These are phyloP conservation scores for Tylopilus subfusipes DNA, from an alignment of 768 basidiomycete genomes.

Conservation along the genomic window DNA sequence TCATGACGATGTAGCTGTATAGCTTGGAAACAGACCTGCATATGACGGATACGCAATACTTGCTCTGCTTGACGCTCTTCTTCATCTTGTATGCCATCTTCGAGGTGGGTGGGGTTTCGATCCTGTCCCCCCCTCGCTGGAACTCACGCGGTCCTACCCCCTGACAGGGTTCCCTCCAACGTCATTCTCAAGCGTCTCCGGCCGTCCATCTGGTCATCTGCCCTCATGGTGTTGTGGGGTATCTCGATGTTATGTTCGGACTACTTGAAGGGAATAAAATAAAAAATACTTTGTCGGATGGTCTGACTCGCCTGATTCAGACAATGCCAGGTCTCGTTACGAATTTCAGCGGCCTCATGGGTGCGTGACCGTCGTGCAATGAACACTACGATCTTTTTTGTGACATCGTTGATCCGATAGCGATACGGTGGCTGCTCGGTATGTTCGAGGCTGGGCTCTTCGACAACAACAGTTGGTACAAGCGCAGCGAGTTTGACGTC, in stretches of 20 bases:
- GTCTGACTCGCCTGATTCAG: constrained; percentile 34
- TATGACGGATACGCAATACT: constrained; percentile 63
- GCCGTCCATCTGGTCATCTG: constrained; percentile 74
- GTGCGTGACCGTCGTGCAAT: constrained; percentile 34
- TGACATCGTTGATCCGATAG: constrained; percentile 30
- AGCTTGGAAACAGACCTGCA: constrained; percentile 54
- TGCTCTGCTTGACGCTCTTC: constrained; percentile 58
- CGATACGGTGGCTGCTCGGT: constrained; percentile 69
- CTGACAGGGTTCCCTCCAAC: constrained; percentile 61
- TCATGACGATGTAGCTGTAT: constrained; percentile 50
- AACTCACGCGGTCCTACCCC: not conserved
- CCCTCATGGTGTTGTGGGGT: constrained; percentile 73
- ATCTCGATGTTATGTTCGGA: constrained; percentile 57
- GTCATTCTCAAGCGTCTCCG: constrained; percentile 68
- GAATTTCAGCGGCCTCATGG: constrained; percentile 65
- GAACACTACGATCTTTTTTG: too few species aligned
- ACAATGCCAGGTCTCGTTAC: constrained; percentile 69
- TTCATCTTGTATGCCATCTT: constrained; percentile 67
- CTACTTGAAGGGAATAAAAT: not conserved
- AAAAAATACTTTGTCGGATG: not conserved
- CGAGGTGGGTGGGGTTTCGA: constrained; percentile 40
- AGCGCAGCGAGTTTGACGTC: constrained; percentile 70
- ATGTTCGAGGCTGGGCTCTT: constrained; percentile 55
- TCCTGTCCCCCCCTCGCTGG: not conserved
- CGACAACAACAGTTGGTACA: constrained; percentile 51